Conservation (phyloP, 202 grass and related monocot species). For the Carex sylvatica region DNA sequence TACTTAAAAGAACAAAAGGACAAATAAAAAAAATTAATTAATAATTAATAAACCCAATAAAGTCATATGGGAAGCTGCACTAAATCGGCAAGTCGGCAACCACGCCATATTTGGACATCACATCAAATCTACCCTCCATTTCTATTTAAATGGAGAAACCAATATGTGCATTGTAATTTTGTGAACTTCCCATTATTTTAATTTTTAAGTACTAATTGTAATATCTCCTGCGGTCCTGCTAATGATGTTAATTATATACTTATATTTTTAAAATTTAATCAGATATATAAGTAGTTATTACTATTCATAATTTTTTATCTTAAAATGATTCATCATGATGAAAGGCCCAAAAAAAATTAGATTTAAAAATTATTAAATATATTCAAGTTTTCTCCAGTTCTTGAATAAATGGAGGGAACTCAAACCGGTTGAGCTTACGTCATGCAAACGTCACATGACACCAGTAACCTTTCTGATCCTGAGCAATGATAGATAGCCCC, state of each 20-base stretch:
- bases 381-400: constrained; percentile 19
- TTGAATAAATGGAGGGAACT: constrained; percentile 6
- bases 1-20: neutral
- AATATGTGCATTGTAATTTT: neutral
- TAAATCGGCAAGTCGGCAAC: constrained; percentile 3
- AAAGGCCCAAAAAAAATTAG: neutral
- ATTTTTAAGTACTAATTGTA: too few relatives aligned
- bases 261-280: neutral
- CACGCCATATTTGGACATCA: neutral
- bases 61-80: neutral
- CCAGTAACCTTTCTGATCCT: constrained; percentile 26
- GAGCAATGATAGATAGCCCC: constrained; percentile 32
- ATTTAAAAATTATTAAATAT: neutral
- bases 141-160: neutral
- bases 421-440: constrained; percentile 33
- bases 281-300: neutral
- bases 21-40: neutral
- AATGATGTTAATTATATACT: neutral
- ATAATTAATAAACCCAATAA: neutral
- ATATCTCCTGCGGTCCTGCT: too few relatives aligned
- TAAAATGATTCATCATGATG: neutral
- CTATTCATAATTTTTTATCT: neutral
- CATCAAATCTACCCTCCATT: constrained; percentile 1
- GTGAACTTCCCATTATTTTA: neutral
- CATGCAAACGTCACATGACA: constrained; percentile 58